Evolutionary conservation across 495 filamentous ascomycete genomes (phyloP).

Genomic region (Penicillium canescens): DNA sequence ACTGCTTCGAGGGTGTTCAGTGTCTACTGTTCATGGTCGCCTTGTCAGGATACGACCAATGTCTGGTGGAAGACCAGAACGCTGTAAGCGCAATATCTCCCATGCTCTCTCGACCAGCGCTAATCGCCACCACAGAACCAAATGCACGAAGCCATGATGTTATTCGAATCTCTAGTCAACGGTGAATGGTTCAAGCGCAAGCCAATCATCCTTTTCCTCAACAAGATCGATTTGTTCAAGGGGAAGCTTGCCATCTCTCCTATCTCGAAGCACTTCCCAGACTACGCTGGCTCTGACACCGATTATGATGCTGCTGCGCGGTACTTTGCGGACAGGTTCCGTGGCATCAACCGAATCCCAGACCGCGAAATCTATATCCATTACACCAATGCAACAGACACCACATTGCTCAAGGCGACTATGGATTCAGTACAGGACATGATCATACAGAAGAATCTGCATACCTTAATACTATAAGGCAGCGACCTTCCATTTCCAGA

Average conservation of each 20-base stretch:
- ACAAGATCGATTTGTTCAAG: slow-evolving; percentile 98
- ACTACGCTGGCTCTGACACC: slow-evolving; percentile 66
- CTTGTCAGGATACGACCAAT: slow-evolving; percentile 96
- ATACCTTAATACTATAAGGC: slow-evolving; percentile 86
- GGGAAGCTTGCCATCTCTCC: slow-evolving; percentile 79
- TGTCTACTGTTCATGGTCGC: slow-evolving; percentile 93
- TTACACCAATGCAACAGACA: slow-evolving; percentile 93
- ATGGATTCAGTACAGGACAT: slow-evolving; percentile 98
- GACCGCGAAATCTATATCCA: slow-evolving; percentile 91
- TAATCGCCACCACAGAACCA: slow-evolving; percentile 68
- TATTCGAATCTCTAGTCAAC: slow-evolving; percentile 97
- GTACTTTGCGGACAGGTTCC: slow-evolving; percentile 91
- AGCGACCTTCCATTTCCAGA: slow-evolving; percentile 15
- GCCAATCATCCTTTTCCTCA: slow-evolving; percentile 95
- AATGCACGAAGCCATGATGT: slow-evolving; percentile 99
- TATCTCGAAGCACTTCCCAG: slow-evolving; percentile 89
- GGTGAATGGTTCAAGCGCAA: slow-evolving; percentile 97
- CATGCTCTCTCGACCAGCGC: neutral
- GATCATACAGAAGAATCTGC: slow-evolving; percentile 97
- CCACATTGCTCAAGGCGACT: slow-evolving; percentile 92
- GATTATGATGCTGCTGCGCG: slow-evolving; percentile 65
- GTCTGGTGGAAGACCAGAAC: slow-evolving; percentile 94
- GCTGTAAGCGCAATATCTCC: slow-evolving; percentile 62
- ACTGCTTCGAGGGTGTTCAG: slow-evolving; percentile 97
- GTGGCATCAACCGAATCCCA: slow-evolving; percentile 79